Percentiles rank a stretch among this genome's conserved stretches.
Evolutionary conservation across 163 green algal genomes (phyloP).

Genomic region (Smithsoniella earleae): DNA sequence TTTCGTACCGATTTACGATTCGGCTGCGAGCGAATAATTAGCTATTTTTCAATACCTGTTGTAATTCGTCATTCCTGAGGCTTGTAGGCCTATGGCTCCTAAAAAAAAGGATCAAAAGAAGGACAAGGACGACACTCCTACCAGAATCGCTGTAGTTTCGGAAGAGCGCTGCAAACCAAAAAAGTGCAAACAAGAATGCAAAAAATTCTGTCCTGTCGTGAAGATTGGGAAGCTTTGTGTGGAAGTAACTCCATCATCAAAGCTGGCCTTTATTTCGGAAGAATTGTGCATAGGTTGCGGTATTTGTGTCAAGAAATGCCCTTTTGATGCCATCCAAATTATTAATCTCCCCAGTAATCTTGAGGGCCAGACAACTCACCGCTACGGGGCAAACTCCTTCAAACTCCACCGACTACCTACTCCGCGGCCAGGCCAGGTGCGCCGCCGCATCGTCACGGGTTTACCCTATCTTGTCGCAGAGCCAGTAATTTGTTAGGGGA

Average conservation of each 20-base stretch:
- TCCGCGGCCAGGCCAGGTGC: neutral
- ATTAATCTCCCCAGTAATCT: conserved; percentile 99
- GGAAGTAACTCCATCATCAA: conserved; percentile 76
- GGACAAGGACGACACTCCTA: conserved; percentile 72
- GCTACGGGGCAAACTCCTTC: conserved; percentile 98
- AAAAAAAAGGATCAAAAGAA: too few species aligned
- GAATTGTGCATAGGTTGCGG: conserved; percentile 99
- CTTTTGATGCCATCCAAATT: conserved; percentile 98
- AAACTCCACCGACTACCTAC: conserved; percentile 76
- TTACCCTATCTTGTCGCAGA: too few species aligned
- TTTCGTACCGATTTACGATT: too few species aligned
- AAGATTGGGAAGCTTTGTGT: conserved; percentile 98
- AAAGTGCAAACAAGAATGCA: conserved; percentile 98
- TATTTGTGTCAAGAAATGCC: conserved; percentile 99
- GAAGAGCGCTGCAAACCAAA: conserved; percentile 94
- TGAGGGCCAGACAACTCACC: conserved; percentile 91
- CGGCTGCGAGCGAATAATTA: too few species aligned
- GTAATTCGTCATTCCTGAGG: too few species aligned
- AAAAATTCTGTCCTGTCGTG: conserved; percentile 96
- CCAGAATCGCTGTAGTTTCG: conserved; percentile 93
- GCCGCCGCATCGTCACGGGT: neutral
- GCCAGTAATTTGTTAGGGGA: too few species aligned
- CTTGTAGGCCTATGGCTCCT: too few species aligned
- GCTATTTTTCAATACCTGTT: too few species aligned
- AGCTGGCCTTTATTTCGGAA: conserved; percentile 93